Evolutionary conservation across 2,329 filamentous ascomycete genomes (phyloP).

Genomic region (Neocatenulostroma microsporum): DNA sequence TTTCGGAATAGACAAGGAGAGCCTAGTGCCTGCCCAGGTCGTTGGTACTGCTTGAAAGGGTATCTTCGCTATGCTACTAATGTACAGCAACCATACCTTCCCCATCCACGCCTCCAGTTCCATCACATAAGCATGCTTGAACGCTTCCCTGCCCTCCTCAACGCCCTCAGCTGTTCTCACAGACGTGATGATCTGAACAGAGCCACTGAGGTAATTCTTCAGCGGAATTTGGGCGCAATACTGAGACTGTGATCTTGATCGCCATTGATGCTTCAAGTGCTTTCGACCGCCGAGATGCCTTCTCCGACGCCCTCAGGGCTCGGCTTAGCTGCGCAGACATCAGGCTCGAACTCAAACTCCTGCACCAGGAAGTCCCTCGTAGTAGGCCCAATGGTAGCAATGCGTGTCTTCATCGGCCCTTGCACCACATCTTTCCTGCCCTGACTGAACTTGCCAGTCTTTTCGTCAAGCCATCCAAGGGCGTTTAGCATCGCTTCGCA

Average conservation of each 20-base stretch:
- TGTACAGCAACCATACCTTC: background rate
- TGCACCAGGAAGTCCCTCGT: slow-evolving; percentile 66
- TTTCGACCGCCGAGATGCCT: slow-evolving; percentile 46
- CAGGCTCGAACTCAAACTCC: slow-evolving; percentile 59
- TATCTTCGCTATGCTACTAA: background rate
- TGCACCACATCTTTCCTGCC: slow-evolving; percentile 68
- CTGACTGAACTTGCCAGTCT: slow-evolving; percentile 31
- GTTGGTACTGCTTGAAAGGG: too few relatives aligned
- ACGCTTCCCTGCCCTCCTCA: too few relatives aligned
- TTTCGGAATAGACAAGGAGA: too few relatives aligned
- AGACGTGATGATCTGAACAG: too few relatives aligned
- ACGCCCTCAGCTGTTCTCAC: too few relatives aligned
- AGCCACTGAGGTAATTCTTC: too few relatives aligned
- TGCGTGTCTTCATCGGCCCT: slow-evolving; percentile 74
- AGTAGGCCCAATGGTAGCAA: slow-evolving; percentile 90
- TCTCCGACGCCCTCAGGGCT: slow-evolving; percentile 70
- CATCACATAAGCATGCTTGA: too few relatives aligned
- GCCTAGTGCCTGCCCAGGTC: too few relatives aligned
- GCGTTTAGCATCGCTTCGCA: slow-evolving; percentile 53
- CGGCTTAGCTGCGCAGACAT: slow-evolving; percentile 74
- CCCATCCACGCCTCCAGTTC: too few relatives aligned
- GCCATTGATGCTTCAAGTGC: background rate
- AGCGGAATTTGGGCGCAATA: too few relatives aligned
- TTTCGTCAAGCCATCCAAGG: slow-evolving; percentile 39
- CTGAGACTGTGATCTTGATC: too few relatives aligned